Percentiles rank a stretch among this genome's conserved stretches.
Conservation (phyloP, 345 rosid species). For the Bruguiera parviflora region DNA sequence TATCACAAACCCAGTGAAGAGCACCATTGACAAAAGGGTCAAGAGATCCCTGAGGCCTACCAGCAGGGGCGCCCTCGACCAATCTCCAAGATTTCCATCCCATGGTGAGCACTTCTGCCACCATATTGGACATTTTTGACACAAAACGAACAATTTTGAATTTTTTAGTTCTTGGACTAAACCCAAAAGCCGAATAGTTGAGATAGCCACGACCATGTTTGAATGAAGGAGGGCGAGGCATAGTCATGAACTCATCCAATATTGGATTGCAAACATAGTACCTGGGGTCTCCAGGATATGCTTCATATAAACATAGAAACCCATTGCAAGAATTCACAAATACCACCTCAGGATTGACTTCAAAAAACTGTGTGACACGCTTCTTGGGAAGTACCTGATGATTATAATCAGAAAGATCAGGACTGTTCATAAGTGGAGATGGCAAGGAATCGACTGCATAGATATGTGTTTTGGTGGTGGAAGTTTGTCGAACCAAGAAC, state of each 20-base stretch:
- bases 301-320: background rate
- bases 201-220: background rate
- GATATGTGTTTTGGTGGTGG: background rate
- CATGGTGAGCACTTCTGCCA: background rate
- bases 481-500: conserved; percentile 1
- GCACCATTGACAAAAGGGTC: conserved; percentile 2
- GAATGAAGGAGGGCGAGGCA: conserved; percentile 3
- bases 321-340: conserved; percentile 6
- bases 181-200: background rate
- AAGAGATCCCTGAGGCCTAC: background rate
- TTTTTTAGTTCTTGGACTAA: background rate
- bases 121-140: background rate
- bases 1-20: background rate
- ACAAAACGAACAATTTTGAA: conserved; percentile 2
- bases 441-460: background rate
- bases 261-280: background rate
- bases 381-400: background rate
- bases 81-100: background rate
- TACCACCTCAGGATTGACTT: background rate
- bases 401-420: background rate
- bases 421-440: background rate
- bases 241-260: background rate
- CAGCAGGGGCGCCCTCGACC: background rate
- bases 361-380: background rate
- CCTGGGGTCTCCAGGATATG: background rate